Evolutionary conservation across 306 rosid genomes (phyloP).

Genomic region (Notholithocarpus densiflorus): DNA sequence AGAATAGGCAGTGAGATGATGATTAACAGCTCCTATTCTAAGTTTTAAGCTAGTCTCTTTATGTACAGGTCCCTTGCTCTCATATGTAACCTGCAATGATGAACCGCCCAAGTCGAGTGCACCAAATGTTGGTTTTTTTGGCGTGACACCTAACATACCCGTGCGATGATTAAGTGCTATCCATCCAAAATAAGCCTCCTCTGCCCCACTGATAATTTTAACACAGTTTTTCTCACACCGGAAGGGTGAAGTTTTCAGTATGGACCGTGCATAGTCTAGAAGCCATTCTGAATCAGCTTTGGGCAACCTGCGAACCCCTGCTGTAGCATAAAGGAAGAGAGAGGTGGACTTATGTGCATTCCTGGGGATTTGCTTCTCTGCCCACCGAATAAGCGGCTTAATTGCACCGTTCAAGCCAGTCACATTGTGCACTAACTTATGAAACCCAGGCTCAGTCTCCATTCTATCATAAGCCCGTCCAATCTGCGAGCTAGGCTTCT

Average conservation of each 20-base stretch:
- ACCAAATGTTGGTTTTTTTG: slow-evolving; percentile 76
- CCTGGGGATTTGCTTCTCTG: slow-evolving; percentile 77
- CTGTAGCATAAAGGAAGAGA: slow-evolving; percentile 80
- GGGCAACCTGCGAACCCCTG: slow-evolving; percentile 84
- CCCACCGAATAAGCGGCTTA: slow-evolving; percentile 80
- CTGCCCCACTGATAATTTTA: slow-evolving; percentile 70
- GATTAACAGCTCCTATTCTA: slow-evolving; percentile 75
- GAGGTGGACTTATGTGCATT: slow-evolving; percentile 65
- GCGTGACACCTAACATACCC: slow-evolving; percentile 55
- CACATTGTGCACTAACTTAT: slow-evolving; percentile 65
- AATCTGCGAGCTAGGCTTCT: slow-evolving; percentile 27
- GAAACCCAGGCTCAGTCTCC: slow-evolving; percentile 94
- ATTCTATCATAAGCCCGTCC: slow-evolving; percentile 92
- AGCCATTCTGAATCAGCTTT: slow-evolving; percentile 66
- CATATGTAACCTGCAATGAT: slow-evolving; percentile 92
- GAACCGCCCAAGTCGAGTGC: slow-evolving; percentile 97
- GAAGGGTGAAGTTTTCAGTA: slow-evolving; percentile 72
- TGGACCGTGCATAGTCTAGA: slow-evolving; percentile 79
- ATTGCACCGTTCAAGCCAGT: slow-evolving; percentile 64
- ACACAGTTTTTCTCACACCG: slow-evolving; percentile 70
- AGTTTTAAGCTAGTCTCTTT: slow-evolving; percentile 61
- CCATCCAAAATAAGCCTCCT: slow-evolving; percentile 97
- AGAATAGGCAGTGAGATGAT: slow-evolving; percentile 90
- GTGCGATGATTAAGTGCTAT: slow-evolving; percentile 81
- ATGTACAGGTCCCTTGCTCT: slow-evolving; percentile 58